Conservation (phyloP, 306 rosid species). For the Medicago arabica region DNA sequence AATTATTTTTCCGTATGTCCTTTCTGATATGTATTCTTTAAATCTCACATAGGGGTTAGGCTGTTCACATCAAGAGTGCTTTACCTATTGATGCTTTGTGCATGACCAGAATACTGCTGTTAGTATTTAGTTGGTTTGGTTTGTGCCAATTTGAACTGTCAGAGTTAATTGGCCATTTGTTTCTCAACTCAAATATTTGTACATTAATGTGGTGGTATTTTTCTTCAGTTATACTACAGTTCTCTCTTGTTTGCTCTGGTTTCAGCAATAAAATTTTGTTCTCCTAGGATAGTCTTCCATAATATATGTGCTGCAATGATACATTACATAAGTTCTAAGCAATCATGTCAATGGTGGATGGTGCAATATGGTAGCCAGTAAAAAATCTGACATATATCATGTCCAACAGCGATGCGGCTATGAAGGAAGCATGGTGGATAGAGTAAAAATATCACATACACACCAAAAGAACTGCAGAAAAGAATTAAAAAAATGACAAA, state of each 20-base stretch:
- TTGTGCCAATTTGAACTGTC: neutral
- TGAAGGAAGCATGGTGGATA: neutral
- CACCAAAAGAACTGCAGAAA: too few relatives aligned
- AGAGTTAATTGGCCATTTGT: neutral
- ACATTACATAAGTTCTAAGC: neutral
- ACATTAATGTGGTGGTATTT: neutral
- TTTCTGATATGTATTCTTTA: neutral
- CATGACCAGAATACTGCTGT: neutral
- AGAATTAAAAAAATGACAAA: too few relatives aligned
- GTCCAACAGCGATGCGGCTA: neutral
- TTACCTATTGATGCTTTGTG: neutral
- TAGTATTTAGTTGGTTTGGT: neutral
- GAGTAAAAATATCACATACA: too few relatives aligned
- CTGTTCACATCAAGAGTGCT: too few relatives aligned
- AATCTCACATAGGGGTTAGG: neutral
- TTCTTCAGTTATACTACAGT: neutral
- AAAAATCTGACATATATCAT: neutral
- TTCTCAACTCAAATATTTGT: neutral
- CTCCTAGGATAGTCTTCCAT: constrained; percentile 1
- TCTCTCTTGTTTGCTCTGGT: neutral
- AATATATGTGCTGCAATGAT: constrained; percentile 2
- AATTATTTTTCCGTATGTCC: neutral
- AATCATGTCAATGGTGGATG: neutral
- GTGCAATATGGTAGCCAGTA: neutral
- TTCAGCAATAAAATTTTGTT: neutral